Percentiles rank a stretch among this genome's conserved stretches.
Evolutionary conservation across 176 grass and related monocot genomes (phyloP).

Genomic region (Ananas comosus): DNA sequence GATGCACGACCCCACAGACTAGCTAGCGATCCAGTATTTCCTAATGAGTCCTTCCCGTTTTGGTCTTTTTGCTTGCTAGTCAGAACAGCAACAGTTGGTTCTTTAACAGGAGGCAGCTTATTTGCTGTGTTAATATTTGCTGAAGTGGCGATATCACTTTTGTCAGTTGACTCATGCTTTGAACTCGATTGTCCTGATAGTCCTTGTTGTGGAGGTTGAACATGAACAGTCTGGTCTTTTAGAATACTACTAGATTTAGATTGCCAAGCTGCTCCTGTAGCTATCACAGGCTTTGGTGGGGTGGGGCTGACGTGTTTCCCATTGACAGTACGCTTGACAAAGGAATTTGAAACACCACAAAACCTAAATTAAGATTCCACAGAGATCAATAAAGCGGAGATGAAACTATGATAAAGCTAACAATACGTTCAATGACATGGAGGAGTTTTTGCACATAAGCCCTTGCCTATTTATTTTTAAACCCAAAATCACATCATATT

Average conservation of each 20-base stretch:
- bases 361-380: conserved; percentile 47
- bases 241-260: conserved; percentile 39
- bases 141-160: conserved; percentile 37
- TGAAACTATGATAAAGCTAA: not conserved
- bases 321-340: conserved; percentile 48
- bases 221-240: conserved; percentile 50
- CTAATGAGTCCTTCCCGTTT: conserved; percentile 45
- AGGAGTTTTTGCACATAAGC: not conserved
- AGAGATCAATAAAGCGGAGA: conserved; percentile 15
- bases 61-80: conserved; percentile 54
- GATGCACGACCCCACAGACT: conserved; percentile 80
- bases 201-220: conserved; percentile 34
- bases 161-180: conserved; percentile 30
- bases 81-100: conserved; percentile 25
- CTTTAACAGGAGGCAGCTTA: conserved; percentile 42
- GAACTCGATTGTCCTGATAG: conserved; percentile 17
- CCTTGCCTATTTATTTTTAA: not conserved
- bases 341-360: conserved; percentile 72
- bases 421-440: too few species aligned
- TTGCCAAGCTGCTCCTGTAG: conserved; percentile 1
- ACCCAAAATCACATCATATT: too few species aligned
- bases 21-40: conserved; percentile 67
- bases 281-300: conserved; percentile 34
- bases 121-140: conserved; percentile 23
- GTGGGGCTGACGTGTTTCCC: conserved; percentile 38